These are phyloP conservation scores for Annulohypoxylon maeteangense DNA, from an alignment of 495 filamentous ascomycete genomes.

Conservation along the genomic window DNA sequence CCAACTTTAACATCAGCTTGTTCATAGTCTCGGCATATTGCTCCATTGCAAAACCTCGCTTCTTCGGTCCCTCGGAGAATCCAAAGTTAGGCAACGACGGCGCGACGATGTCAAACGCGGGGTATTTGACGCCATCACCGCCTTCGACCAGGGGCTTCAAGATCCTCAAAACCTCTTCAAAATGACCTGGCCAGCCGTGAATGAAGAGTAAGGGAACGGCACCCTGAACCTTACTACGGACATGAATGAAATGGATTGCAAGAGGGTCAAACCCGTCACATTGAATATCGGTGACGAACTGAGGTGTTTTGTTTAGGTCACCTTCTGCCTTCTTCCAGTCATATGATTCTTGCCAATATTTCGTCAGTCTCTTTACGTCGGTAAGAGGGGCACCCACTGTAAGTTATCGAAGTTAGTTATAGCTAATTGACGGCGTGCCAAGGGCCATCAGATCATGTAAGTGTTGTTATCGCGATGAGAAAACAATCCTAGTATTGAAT, in stretches of 20 bases:
- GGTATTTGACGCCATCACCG: conserved; percentile 52
- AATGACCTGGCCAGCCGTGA: conserved; percentile 75
- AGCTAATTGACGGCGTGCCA: neutral
- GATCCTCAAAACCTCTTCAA: conserved; percentile 72
- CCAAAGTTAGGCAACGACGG: conserved; percentile 76
- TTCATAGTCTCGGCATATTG: conserved; percentile 71
- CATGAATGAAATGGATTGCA: conserved; percentile 65
- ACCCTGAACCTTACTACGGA: conserved; percentile 57
- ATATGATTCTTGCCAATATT: conserved; percentile 61
- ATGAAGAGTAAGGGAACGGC: conserved; percentile 68
- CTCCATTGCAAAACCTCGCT: conserved; percentile 65
- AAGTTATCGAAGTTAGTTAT: conserved; percentile 3
- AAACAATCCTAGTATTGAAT: neutral
- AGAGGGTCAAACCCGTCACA: conserved; percentile 59
- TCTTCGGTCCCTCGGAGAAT: conserved; percentile 64
- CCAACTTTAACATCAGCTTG: conserved; percentile 72
- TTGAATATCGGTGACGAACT: conserved; percentile 63
- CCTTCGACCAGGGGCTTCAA: conserved; percentile 64
- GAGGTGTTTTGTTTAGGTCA: conserved; percentile 64
- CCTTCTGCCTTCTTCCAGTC: conserved; percentile 60
- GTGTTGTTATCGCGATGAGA: neutral
- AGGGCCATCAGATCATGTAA: neutral
- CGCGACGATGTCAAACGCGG: conserved; percentile 71
- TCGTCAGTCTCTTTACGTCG: conserved; percentile 61
- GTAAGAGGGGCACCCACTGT: conserved; percentile 57